Evolutionary conservation across 192 early-diverging fungal species (phyloP).

Genomic region (Backusella circina): DNA sequence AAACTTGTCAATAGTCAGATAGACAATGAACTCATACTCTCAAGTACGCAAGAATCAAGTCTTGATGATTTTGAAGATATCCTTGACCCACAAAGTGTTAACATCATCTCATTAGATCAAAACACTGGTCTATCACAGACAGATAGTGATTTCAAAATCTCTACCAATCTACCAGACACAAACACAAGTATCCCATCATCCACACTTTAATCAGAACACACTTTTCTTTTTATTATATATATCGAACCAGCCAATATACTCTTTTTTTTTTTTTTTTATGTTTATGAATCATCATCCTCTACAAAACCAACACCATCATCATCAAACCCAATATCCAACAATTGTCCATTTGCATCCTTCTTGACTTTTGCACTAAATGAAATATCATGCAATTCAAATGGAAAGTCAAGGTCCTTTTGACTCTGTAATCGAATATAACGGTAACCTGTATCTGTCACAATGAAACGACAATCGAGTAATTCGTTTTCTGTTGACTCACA

Average conservation of each 20-base stretch:
- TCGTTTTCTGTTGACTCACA: background rate
- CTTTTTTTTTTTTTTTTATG: no score
- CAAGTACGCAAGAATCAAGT: background rate
- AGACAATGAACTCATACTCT: background rate
- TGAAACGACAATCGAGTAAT: conserved; percentile 29
- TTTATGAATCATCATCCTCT: conserved; percentile 20
- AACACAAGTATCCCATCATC: background rate
- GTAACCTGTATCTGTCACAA: conserved; percentile 31
- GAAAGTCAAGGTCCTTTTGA: conserved; percentile 24
- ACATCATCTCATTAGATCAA: background rate
- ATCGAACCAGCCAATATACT: conserved; percentile 3
- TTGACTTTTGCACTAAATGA: conserved; percentile 32
- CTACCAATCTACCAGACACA: background rate
- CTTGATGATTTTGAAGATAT: background rate
- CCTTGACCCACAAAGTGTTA: background rate
- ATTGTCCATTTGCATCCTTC: conserved; percentile 20
- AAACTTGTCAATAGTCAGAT: background rate
- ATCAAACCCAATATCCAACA: conserved; percentile 24
- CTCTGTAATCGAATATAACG: conserved; percentile 38
- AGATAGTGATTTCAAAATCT: background rate
- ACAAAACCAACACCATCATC: conserved; percentile 19
- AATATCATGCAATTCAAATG: conserved; percentile 35
- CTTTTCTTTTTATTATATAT: background rate
- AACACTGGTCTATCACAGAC: background rate
- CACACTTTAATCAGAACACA: background rate